These are phyloP conservation scores for Fusarium lyarnte DNA, from an alignment of 2,329 filamentous ascomycete species.

Conservation along the genomic window DNA sequence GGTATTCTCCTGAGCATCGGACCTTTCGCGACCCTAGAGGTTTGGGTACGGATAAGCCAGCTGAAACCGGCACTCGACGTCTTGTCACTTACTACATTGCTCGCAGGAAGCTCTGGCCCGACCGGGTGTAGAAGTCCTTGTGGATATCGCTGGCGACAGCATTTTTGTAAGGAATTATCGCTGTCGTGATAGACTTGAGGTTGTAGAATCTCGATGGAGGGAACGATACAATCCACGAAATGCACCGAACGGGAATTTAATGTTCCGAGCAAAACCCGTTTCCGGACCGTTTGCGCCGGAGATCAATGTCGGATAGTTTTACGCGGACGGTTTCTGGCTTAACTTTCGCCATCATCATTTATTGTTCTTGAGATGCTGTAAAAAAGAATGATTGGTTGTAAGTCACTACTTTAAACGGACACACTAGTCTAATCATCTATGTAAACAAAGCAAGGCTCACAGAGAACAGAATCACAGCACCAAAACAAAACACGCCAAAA, in stretches of 20 bases:
- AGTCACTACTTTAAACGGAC: background rate
- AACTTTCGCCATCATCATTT: background rate
- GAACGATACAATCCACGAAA: background rate
- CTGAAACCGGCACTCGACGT: background rate
- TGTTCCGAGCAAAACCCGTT: background rate
- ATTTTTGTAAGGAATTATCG: background rate
- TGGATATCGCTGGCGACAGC: background rate
- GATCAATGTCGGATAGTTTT: background rate
- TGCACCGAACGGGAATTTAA: background rate
- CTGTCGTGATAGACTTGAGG: background rate
- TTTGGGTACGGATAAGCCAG: background rate
- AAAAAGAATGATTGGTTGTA: accelerated
- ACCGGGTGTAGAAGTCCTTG: background rate
- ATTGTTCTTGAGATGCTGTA: background rate
- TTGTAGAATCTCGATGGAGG: background rate
- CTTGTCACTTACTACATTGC: background rate
- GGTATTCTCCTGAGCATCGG: slow-evolving; percentile 2
- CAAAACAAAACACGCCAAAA: background rate
- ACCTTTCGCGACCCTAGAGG: background rate
- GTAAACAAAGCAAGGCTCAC: background rate
- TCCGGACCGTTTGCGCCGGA: background rate
- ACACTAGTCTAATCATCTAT: background rate
- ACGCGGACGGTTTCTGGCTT: background rate
- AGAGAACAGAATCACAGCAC: background rate
- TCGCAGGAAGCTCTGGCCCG: background rate